Percentiles rank a stretch among this genome's conserved stretches.
Evolutionary conservation across 176 grass and related monocot genomes (phyloP).

Genomic region (Stipa capillata): DNA sequence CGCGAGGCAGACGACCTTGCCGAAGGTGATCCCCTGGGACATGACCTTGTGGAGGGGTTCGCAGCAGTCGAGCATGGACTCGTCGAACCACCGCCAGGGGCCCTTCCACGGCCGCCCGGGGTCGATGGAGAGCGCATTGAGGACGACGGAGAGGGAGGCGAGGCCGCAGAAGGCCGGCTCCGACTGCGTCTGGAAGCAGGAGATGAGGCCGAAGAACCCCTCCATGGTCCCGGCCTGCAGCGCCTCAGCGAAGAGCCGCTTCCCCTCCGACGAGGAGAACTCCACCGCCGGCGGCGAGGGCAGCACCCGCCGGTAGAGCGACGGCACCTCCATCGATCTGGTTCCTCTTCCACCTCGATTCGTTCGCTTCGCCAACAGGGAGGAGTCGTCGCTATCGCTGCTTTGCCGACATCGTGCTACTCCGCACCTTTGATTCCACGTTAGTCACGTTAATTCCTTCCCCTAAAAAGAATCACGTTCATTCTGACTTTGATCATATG

Average conservation of each 20-base stretch:
- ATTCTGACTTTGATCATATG: too few species aligned
- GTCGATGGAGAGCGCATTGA: constrained; percentile 86
- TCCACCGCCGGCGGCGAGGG: constrained; percentile 87
- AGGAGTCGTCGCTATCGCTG: too few species aligned
- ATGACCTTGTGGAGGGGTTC: constrained; percentile 80
- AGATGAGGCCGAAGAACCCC: constrained; percentile 73
- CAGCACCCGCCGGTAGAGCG: constrained; percentile 70
- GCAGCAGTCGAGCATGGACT: constrained; percentile 4
- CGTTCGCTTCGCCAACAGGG: too few species aligned
- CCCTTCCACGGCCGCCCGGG: constrained; percentile 61
- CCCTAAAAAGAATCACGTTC: too few species aligned
- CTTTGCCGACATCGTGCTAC: too few species aligned
- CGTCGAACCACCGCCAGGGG: constrained; percentile 58
- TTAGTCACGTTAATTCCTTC: too few species aligned
- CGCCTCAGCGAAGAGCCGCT: constrained; percentile 64
- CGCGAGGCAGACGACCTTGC: constrained; percentile 57
- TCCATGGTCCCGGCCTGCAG: constrained; percentile 68
- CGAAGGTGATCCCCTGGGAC: constrained; percentile 66
- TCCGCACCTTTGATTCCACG: too few species aligned
- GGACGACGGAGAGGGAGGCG: constrained; percentile 68
- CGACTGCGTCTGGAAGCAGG: constrained; percentile 79
- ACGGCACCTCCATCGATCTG: constrained; percentile 48
- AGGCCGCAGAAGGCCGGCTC: constrained; percentile 86
- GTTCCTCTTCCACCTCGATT: too few species aligned
- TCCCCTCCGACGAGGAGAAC: constrained; percentile 79